Conservation (phyloP, 2,329 filamentous ascomycete genomes). For the Aspergillus carbonarius region DNA sequence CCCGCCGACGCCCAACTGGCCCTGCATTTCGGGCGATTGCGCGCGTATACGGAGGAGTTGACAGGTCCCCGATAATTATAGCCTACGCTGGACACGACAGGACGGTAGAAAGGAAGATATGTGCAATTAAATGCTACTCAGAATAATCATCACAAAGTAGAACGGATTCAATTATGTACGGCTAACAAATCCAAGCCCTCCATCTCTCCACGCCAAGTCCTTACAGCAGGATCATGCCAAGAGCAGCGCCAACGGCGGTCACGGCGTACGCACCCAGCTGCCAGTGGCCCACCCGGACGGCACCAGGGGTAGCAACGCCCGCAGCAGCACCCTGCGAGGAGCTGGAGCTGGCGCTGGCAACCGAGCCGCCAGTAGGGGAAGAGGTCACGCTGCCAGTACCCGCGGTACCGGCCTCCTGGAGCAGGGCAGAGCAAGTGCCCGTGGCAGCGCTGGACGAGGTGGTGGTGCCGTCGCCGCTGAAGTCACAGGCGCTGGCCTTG, state of each 20-base stretch:
- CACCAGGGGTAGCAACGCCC: conserved; percentile 29
- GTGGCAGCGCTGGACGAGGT: conserved; percentile 28
- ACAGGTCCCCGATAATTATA: not conserved
- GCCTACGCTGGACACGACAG: not conserved
- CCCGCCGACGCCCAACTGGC: not conserved
- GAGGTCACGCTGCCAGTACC: conserved; percentile 43
- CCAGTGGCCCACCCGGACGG: conserved; percentile 41
- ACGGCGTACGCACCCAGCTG: conserved; percentile 47
- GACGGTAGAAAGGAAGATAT: not conserved
- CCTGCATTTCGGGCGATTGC: too few species aligned
- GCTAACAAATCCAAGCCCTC: not conserved
- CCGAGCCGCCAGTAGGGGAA: conserved; percentile 30
- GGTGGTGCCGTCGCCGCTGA: conserved; percentile 44
- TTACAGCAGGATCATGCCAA: conserved; percentile 51
- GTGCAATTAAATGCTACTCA: not conserved
- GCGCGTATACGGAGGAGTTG: not conserved
- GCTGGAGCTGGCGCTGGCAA: conserved; percentile 17
- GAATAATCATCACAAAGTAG: conserved; percentile 2
- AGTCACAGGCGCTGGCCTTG: conserved; percentile 44
- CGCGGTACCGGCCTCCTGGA: conserved; percentile 41
- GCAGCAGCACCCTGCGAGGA: conserved; percentile 36
- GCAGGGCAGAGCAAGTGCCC: conserved; percentile 35
- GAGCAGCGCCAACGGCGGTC: conserved; percentile 44
- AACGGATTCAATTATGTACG: conserved; percentile 8
- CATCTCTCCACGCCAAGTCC: not conserved